Percentiles rank a stretch among this genome's conserved stretches.
Conservation (phyloP, 106 monocot genomes). For the Allium sativum region DNA sequence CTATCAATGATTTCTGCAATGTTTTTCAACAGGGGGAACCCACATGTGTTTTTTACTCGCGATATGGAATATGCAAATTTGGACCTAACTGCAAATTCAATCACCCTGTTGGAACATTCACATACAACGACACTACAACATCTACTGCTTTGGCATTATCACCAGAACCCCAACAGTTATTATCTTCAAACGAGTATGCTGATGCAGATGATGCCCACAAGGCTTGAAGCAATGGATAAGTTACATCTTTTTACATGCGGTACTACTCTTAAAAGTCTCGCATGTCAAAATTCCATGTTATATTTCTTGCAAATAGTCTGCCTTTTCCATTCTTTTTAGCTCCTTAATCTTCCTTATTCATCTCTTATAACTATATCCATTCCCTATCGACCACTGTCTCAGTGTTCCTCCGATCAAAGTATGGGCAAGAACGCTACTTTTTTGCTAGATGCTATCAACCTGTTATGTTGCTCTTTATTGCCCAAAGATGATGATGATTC, state of each 20-base stretch:
- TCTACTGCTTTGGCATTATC: constrained; percentile 17
- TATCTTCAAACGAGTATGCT: constrained; percentile 20
- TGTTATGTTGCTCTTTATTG: too few relatives aligned
- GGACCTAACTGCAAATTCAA: constrained; percentile 84
- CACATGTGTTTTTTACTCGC: constrained; percentile 59
- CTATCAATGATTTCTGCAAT: not conserved
- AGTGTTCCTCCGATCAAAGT: too few relatives aligned
- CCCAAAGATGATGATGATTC: too few relatives aligned
- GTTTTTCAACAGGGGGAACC: constrained; percentile 56
- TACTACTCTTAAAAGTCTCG: too few relatives aligned
- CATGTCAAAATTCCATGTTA: too few relatives aligned
- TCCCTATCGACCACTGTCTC: too few relatives aligned
- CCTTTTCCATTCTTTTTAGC: too few relatives aligned
- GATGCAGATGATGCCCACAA: constrained; percentile 26
- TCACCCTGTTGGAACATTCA: constrained; percentile 44
- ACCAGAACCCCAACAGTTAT: constrained; percentile 22
- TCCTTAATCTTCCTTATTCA: too few relatives aligned
- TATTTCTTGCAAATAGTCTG: too few relatives aligned
- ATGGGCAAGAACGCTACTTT: too few relatives aligned
- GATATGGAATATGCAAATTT: constrained; percentile 85
- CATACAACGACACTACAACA: constrained; percentile 31
- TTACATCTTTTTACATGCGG: constrained; percentile 12
- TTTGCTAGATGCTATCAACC: too few relatives aligned
- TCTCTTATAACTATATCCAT: too few relatives aligned
- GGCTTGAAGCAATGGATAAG: constrained; percentile 14